These are phyloP conservation scores for Apiotrichum porosum DNA, from an alignment of 1,284 basidiomycete genomes.

Conservation along the genomic window DNA sequence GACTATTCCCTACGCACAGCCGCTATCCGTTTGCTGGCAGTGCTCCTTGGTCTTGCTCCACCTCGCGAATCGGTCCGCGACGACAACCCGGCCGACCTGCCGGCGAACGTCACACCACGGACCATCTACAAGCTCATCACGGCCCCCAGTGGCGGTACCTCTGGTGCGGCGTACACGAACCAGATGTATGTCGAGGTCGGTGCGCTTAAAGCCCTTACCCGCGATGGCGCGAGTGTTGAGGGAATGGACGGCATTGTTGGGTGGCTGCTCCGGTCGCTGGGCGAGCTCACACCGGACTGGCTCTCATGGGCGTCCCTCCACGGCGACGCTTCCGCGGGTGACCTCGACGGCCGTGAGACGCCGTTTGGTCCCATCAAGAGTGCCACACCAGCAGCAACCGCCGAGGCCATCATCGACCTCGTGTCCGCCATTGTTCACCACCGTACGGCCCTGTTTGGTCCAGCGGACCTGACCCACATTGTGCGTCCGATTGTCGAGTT, in stretches of 20 bases:
- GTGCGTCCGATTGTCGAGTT: slow-evolving; percentile 36
- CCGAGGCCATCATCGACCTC: slow-evolving; percentile 34
- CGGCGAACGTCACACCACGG: slow-evolving; percentile 23
- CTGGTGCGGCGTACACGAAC: slow-evolving; percentile 20
- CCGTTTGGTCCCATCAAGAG: slow-evolving; percentile 30
- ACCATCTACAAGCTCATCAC: slow-evolving; percentile 33
- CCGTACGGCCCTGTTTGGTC: slow-evolving; percentile 39
- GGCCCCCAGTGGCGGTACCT: slow-evolving; percentile 10
- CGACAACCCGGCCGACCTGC: slow-evolving; percentile 12
- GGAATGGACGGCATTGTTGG: slow-evolving; percentile 37
- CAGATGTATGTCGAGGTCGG: slow-evolving; percentile 37
- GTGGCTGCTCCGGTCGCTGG: slow-evolving; percentile 26
- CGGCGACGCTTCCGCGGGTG: neutral
- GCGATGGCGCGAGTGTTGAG: slow-evolving; percentile 29
- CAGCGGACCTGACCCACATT: slow-evolving; percentile 32
- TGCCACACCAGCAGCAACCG: slow-evolving; percentile 24
- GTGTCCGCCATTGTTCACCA: slow-evolving; percentile 29
- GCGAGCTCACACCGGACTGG: slow-evolving; percentile 28
- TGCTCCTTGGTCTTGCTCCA: slow-evolving; percentile 27
- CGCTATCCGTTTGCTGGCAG: slow-evolving; percentile 36
- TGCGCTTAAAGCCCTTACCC: slow-evolving; percentile 36
- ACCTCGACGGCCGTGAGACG: neutral
- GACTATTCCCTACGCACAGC: slow-evolving; percentile 32
- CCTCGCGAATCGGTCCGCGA: slow-evolving; percentile 24
- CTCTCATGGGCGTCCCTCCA: slow-evolving; percentile 18